phyloP scores from a whole-genome alignment of 768 basidiomycete genomes.

The Macrolepiota dolichaula region DNA sequence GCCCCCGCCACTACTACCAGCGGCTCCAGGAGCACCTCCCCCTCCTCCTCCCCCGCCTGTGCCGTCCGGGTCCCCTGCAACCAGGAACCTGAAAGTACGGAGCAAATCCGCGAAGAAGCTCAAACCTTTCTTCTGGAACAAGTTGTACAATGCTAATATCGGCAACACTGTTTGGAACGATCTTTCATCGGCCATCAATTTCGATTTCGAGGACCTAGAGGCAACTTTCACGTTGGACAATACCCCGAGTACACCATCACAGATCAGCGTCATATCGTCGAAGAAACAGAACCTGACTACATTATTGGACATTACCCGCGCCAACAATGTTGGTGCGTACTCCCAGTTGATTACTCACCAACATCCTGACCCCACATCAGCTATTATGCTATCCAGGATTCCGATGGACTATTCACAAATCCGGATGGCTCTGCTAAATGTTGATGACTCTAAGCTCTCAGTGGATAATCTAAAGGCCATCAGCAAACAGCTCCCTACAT shows the following conservation, averaged over 20 bases:
- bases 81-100: constrained; percentile 25
- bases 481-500: constrained; percentile 71
- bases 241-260: constrained; percentile 37
- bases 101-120: constrained; percentile 53
- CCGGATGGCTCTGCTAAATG: constrained; percentile 62
- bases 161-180: constrained; percentile 70
- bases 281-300: constrained; percentile 66
- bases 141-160: constrained; percentile 46
- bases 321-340: constrained; percentile 75
- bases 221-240: constrained; percentile 65
- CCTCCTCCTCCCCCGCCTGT: constrained; percentile 21
- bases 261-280: constrained; percentile 28
- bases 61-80: constrained; percentile 38
- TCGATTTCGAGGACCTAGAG: constrained; percentile 72
- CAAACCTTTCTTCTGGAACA: constrained; percentile 92
- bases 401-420: constrained; percentile 65
- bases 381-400: constrained; percentile 81
- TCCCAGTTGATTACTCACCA: not conserved
- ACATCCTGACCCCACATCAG: constrained; percentile 29
- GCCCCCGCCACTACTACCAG: constrained; percentile 34
- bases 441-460: constrained; percentile 66
- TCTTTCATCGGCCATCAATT: constrained; percentile 30
- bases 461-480: constrained; percentile 78
- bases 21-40: constrained; percentile 19
- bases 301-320: constrained; percentile 73